phyloP scores from a whole-genome alignment of 306 rosid species.

The Prosopis cineraria region DNA sequence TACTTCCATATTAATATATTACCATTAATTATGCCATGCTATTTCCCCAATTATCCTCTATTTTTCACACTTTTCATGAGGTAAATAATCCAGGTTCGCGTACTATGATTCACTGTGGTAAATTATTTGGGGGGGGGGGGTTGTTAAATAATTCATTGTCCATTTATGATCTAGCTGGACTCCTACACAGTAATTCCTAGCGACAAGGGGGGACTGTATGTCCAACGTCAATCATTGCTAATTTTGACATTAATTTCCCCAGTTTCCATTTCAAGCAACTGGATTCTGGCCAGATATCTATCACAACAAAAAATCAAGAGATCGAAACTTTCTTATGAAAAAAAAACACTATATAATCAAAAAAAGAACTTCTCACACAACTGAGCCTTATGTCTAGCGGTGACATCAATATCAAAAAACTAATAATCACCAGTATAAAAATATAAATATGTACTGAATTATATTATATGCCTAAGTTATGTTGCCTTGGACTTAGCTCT shows the following conservation, averaged over 20 bases:
- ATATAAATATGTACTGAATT: too few species aligned
- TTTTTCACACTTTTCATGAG: neutral
- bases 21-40: too few species aligned
- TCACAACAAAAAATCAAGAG: neutral
- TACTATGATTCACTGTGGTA: neutral
- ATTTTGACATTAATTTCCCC: neutral
- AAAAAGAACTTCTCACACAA: too few species aligned
- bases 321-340: neutral
- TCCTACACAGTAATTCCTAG: too few species aligned
- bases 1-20: too few species aligned
- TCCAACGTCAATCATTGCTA: conserved; percentile 26
- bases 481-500: too few species aligned
- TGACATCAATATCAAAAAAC: too few species aligned
- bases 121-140: neutral
- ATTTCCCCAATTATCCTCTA: neutral
- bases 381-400: too few species aligned
- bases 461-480: too few species aligned
- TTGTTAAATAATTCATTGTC: neutral
- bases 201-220: neutral
- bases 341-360: neutral
- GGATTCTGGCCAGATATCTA: neutral
- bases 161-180: conserved; percentile 10
- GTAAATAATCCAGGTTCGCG: neutral
- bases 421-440: too few species aligned
- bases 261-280: conserved; percentile 28